A percentile compares a stretch with the other conserved stretches of the same genome.
These are phyloP conservation scores for Pouteria glomerata DNA, from an alignment of 148 eudicot genomes.

Conservation along the genomic window DNA sequence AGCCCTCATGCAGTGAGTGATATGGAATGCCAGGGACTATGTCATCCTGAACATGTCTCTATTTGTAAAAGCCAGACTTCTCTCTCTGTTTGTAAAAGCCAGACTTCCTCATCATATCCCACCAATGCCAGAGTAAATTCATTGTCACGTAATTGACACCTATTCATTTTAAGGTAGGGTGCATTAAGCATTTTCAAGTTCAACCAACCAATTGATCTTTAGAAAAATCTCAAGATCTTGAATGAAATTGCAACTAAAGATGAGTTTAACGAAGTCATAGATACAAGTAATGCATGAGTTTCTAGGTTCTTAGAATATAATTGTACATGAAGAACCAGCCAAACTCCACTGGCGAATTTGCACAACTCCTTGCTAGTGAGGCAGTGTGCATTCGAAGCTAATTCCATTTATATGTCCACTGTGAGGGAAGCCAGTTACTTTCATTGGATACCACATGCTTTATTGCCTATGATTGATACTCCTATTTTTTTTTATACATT, in stretches of 20 bases:
- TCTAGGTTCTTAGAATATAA: not conserved
- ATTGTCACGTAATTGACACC: not conserved
- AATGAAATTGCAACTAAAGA: not conserved
- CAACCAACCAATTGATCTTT: not conserved
- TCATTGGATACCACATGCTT: not conserved
- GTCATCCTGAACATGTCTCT: not conserved
- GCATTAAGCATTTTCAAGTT: slow-evolving; percentile 7
- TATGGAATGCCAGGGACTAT: not conserved
- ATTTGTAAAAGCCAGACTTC: no score
- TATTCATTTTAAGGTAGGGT: not conserved
- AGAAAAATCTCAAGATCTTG: not conserved
- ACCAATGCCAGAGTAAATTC: not conserved
- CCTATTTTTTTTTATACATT: not conserved
- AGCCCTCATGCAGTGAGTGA: not conserved
- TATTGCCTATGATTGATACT: not conserved
- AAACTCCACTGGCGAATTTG: not conserved
- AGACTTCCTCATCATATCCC: not conserved
- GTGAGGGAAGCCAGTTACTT: not conserved
- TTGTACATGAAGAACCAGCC: not conserved
- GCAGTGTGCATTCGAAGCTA: not conserved
- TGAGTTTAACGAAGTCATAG: not conserved
- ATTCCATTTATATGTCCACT: not conserved
- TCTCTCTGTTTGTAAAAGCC: not conserved
- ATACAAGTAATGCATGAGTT: not conserved
- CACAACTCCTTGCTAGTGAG: not conserved